phyloP scores from a whole-genome alignment of 2,329 filamentous ascomycete species.

The Penicillium sp. region DNA sequence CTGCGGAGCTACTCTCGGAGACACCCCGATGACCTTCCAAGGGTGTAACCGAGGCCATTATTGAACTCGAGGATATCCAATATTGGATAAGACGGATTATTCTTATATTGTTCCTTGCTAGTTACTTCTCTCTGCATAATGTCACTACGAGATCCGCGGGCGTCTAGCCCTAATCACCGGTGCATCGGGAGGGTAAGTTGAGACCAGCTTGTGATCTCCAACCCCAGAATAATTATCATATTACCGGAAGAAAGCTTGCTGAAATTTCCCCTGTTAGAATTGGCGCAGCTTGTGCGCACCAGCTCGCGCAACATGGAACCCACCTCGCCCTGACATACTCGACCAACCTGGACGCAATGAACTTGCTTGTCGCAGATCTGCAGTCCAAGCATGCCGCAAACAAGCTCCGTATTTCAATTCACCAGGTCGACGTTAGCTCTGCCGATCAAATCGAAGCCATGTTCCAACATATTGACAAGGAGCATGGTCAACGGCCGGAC shows the following conservation, averaged over 20 bases:
- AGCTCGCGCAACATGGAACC: slow-evolving; percentile 50
- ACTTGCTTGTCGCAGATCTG: slow-evolving; percentile 43
- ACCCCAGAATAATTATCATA: background rate
- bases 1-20: slow-evolving; percentile 23
- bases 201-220: background rate
- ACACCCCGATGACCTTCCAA: slow-evolving; percentile 19
- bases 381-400: slow-evolving; percentile 27
- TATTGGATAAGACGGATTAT: background rate
- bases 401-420: slow-evolving; percentile 46
- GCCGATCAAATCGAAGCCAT: slow-evolving; percentile 51
- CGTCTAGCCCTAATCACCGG: slow-evolving; percentile 57
- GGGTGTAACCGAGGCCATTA: slow-evolving; percentile 18
- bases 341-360: slow-evolving; percentile 46
- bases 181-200: slow-evolving; percentile 54
- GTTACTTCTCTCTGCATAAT: slow-evolving; percentile 5
- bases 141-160: slow-evolving; percentile 46
- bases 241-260: background rate
- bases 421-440: slow-evolving; percentile 56
- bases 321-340: slow-evolving; percentile 58
- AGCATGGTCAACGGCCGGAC: slow-evolving; percentile 54
- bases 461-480: slow-evolving; percentile 50
- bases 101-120: background rate
- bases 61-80: slow-evolving; percentile 1
- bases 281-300: slow-evolving; percentile 53
- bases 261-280: slow-evolving; percentile 44